These are phyloP conservation scores for Aspergillus persii DNA, from an alignment of 2,329 filamentous ascomycete genomes.

Conservation along the genomic window DNA sequence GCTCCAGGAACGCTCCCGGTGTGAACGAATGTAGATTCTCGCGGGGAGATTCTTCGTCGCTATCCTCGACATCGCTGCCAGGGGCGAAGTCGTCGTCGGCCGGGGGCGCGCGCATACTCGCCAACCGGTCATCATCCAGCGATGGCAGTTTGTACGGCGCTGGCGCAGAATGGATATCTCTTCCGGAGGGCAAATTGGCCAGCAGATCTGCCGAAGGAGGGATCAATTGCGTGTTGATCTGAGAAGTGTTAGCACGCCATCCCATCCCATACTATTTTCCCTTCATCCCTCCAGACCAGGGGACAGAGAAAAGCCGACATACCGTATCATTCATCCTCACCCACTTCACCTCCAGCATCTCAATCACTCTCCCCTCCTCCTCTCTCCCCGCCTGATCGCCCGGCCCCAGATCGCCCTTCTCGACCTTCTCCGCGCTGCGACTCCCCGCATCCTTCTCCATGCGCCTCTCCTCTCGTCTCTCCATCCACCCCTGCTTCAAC, in stretches of 20 bases:
- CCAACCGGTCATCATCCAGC: slow-evolving; percentile 63
- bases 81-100: slow-evolving; percentile 46
- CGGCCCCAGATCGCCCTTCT: slow-evolving; percentile 33
- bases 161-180: slow-evolving; percentile 72
- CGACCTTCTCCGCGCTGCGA: slow-evolving; percentile 26
- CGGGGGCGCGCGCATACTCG: slow-evolving; percentile 57
- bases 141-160: slow-evolving; percentile 65
- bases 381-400: slow-evolving; percentile 78
- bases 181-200: slow-evolving; percentile 78
- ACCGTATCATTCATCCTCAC: slow-evolving; percentile 90
- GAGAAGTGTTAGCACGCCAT: slow-evolving; percentile 7
- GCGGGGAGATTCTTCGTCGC: slow-evolving; percentile 34
- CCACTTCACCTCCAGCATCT: slow-evolving; percentile 88
- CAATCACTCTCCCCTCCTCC: slow-evolving; percentile 81
- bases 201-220: slow-evolving; percentile 70
- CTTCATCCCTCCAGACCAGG: neutral
- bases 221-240: slow-evolving; percentile 78
- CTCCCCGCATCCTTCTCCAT: slow-evolving; percentile 64
- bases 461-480: slow-evolving; percentile 74
- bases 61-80: slow-evolving; percentile 47
- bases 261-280: neutral
- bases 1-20: slow-evolving; percentile 37
- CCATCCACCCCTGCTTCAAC: slow-evolving; percentile 71
- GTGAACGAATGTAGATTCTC: slow-evolving; percentile 10
- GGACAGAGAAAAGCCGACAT: slow-evolving; percentile 14